phyloP scores from a whole-genome alignment of 139 green algal genomes.

The Penium margaritaceum region DNA sequence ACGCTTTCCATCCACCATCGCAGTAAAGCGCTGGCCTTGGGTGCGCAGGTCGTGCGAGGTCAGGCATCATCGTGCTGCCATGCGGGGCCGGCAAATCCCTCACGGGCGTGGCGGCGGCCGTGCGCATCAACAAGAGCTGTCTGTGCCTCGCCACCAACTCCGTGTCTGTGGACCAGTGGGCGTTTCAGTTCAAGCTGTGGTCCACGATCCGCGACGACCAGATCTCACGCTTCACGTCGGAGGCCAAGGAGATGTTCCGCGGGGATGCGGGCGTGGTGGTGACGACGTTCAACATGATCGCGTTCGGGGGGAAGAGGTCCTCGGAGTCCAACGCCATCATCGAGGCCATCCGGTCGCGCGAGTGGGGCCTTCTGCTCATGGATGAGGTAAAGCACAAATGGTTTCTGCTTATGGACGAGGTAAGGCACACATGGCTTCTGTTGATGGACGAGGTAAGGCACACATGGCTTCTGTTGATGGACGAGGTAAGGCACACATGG shows the following conservation, averaged over 20 bases:
- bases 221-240: slow-evolving; percentile 72
- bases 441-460: no score
- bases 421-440: no score
- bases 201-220: slow-evolving; percentile 76
- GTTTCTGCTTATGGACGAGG: no score
- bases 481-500: no score
- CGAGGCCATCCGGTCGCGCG: slow-evolving; percentile 60
- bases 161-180: slow-evolving; percentile 93
- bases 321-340: slow-evolving; percentile 62
- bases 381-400: no score
- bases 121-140: slow-evolving; percentile 77
- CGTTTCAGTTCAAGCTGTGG: slow-evolving; percentile 94
- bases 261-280: slow-evolving; percentile 53
- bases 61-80: slow-evolving; percentile 94
- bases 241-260: slow-evolving; percentile 68
- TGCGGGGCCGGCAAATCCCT: slow-evolving; percentile 94
- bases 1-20: neutral
- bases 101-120: slow-evolving; percentile 74
- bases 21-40: no score
- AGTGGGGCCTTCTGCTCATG: slow-evolving; percentile 94
- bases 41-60: slow-evolving; percentile 45
- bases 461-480: no score
- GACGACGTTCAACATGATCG: slow-evolving; percentile 96
- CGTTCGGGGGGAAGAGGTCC: slow-evolving; percentile 68
- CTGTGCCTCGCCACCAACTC: slow-evolving; percentile 73